Percentiles rank a stretch among this genome's conserved stretches.
These are phyloP conservation scores for Kitagawia praeruptora DNA, from an alignment of 129 eudicot genomes.

Conservation along the genomic window DNA sequence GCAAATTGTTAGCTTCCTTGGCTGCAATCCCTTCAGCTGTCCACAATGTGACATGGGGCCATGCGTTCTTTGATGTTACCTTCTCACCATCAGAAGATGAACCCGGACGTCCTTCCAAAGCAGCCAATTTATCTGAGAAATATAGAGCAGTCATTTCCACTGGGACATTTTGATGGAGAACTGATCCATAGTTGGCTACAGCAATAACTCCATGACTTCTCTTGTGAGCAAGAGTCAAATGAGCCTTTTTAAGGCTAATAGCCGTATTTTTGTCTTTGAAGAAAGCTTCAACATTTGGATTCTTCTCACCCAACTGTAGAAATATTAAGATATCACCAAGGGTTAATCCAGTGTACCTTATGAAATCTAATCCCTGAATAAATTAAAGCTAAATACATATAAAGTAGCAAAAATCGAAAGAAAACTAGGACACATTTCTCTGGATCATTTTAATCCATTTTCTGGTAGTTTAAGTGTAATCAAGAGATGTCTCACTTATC, in stretches of 20 bases:
- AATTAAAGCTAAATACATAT: background rate
- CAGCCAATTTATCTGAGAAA: constrained; percentile 72
- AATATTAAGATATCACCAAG: background rate
- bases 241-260: constrained; percentile 47
- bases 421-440: background rate
- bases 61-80: constrained; percentile 51
- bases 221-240: constrained; percentile 91
- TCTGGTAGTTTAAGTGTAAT: background rate
- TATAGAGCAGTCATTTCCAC: constrained; percentile 48
- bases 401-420: background rate
- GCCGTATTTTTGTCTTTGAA: constrained; percentile 37
- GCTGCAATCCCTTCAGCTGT: constrained; percentile 65
- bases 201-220: constrained; percentile 77
- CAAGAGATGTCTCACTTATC: background rate
- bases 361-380: background rate
- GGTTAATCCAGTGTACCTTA: background rate
- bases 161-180: constrained; percentile 45
- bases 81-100: constrained; percentile 51
- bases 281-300: constrained; percentile 42
- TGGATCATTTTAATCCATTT: background rate
- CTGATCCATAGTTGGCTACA: constrained; percentile 60
- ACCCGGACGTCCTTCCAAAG: constrained; percentile 68
- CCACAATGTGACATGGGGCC: constrained; percentile 97
- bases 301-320: constrained; percentile 41
- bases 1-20: constrained; percentile 75